These are phyloP conservation scores for Thamnidium elegans DNA, from an alignment of 192 early-diverging fungal genomes.

Conservation along the genomic window DNA sequence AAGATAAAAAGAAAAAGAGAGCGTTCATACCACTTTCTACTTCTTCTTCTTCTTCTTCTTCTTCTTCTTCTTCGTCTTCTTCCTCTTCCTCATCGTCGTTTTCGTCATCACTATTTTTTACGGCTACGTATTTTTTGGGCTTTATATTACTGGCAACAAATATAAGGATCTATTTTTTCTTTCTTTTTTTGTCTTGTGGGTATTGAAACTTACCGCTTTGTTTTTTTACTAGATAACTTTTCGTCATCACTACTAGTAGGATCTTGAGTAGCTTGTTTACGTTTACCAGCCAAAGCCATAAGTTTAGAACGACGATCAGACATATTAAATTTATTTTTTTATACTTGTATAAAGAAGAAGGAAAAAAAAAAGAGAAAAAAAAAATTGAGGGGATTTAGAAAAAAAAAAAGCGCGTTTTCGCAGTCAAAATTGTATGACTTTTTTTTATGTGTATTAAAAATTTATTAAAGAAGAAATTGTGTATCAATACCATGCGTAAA, in stretches of 20 bases:
- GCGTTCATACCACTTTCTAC: not conserved
- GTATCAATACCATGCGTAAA: conserved; percentile 63
- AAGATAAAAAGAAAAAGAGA: too few species aligned
- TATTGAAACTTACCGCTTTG: not conserved
- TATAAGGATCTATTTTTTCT: too few species aligned
- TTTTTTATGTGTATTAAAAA: too few species aligned
- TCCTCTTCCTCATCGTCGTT: conserved; percentile 19
- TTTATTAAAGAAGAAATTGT: conserved; percentile 39
- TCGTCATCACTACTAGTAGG: not conserved
- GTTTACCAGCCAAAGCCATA: not conserved
- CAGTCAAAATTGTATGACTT: too few species aligned
- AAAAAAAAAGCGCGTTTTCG: too few species aligned
- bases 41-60: conserved; percentile 29
- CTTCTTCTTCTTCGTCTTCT: conserved; percentile 36
- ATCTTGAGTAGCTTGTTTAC: not conserved
- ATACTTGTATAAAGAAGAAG: too few species aligned
- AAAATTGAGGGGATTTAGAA: not conserved
- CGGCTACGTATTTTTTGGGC: not conserved
- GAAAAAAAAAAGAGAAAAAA: not conserved
- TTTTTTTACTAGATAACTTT: not conserved
- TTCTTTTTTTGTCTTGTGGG: too few species aligned
- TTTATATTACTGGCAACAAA: not conserved
- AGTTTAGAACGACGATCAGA: conserved; percentile 3
- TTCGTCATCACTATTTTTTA: conserved; percentile 21
- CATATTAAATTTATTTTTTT: not conserved